Base-by-base conservation (phyloP, 805 yeast species). In the Starmerella roubikii region DNA sequence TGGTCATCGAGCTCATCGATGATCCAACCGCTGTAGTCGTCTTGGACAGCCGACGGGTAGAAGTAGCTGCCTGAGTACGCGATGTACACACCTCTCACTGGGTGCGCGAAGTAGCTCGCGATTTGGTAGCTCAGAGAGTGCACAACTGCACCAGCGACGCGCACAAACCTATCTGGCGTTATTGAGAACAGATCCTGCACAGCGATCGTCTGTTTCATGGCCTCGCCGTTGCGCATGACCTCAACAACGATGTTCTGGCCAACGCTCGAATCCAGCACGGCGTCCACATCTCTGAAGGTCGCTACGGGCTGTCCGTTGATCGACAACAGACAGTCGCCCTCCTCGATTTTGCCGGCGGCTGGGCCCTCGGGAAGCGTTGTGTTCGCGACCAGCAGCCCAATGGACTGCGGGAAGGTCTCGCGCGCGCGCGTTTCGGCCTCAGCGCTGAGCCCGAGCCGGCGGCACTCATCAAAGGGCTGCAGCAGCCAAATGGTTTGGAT, bases 401-500 rank as follows among this genome's bases (percentile, higher is more conserved):
- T 82, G 30, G 74, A 68, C 30, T 68, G 70, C 4, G 94, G 94
- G 54, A 78, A 81, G 34, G 59, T 53, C 30, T 67, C 60, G 53
- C 96, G 73, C 30, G 86, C 80, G 39, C 56, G 58, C 26, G 71
- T 67, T 54, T 85, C 95, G 9, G 79, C 77, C 31, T 74, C 88
- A 2, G 72, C 62, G 2, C 84, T 73, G 35, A 86, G 66, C 0
- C 96, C 96, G 41, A 86, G 66, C 51, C 96, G 70, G 52, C 81
- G 71, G 63, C 96, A 86, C 58, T 82, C 93, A 52, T 86, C 95
- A 53, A 71, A 86, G 1, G 96, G 94, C 52, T 76, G 78, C 48
- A 85, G 62, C 34, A 71, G 59, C 94, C 94, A 86, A 51, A 82
- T 93, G 2, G 78, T 83, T 60, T 86, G 95, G 40, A 86, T 81